Conservation (phyloP, 306 rosid species). For the Pterocarpus santalinus region DNA sequence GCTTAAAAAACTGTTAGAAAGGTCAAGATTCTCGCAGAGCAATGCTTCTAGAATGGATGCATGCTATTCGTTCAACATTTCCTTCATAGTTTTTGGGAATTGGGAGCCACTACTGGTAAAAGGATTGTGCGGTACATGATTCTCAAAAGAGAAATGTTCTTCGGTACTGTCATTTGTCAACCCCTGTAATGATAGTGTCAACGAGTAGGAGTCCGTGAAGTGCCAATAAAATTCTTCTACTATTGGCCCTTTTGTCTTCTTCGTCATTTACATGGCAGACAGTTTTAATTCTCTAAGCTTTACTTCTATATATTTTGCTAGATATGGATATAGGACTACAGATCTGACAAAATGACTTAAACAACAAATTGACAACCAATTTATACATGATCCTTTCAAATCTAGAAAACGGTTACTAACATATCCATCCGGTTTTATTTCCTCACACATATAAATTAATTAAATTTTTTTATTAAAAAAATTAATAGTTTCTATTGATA, state of each 20-base stretch:
- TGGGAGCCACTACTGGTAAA: constrained; percentile 28
- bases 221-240: constrained; percentile 31
- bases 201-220: constrained; percentile 21
- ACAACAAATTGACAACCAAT: neutral
- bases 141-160: constrained; percentile 31
- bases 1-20: constrained; percentile 6
- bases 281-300: constrained; percentile 14
- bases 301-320: too few species aligned
- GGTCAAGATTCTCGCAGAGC: constrained; percentile 36
- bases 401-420: neutral
- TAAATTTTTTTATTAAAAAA: too few species aligned
- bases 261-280: constrained; percentile 39
- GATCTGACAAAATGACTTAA: neutral
- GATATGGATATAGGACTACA: too few species aligned
- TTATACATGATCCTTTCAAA: neutral
- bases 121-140: constrained; percentile 31
- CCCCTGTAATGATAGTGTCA: constrained; percentile 44
- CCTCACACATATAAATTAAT: neutral
- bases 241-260: constrained; percentile 40
- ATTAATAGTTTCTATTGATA: neutral
- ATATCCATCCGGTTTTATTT: neutral
- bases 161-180: constrained; percentile 32
- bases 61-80: constrained; percentile 37
- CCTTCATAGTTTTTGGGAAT: constrained; percentile 34
- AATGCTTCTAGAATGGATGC: constrained; percentile 37